phyloP scores from a whole-genome alignment of 2,329 filamentous ascomycete species.

The Chrysoporthe puriensis region DNA sequence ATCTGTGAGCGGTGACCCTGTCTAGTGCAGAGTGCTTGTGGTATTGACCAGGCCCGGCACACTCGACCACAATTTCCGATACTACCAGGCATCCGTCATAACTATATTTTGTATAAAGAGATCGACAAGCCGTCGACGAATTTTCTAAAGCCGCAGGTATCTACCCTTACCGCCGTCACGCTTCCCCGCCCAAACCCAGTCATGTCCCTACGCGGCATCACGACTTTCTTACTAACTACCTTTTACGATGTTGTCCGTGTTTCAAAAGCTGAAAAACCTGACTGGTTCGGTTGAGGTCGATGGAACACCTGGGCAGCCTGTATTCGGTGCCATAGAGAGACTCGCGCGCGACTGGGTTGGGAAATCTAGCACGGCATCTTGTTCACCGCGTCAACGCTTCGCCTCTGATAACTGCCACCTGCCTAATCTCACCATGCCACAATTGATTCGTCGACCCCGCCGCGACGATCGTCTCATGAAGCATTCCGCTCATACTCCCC shows the following conservation, averaged over 20 bases:
- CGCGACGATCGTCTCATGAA: too few relatives aligned
- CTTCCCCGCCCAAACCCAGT: neutral
- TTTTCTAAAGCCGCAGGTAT: neutral
- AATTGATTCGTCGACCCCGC: too few relatives aligned
- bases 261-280: neutral
- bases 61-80: neutral
- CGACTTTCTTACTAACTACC: neutral
- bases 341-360: neutral
- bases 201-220: neutral
- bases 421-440: too few relatives aligned
- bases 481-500: too few relatives aligned
- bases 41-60: neutral
- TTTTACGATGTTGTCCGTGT: neutral
- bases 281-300: neutral
- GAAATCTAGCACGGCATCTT: neutral
- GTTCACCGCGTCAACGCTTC: too few relatives aligned
- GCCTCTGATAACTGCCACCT: neutral
- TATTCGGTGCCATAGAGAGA: neutral
- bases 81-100: neutral
- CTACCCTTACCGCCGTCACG: neutral
- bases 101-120: neutral
- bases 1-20: neutral
- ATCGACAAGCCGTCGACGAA: neutral
- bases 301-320: neutral
- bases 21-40: neutral